Conservation (phyloP, 2,329 filamentous ascomycete species). For the Beauveria scarabaeidicola region DNA sequence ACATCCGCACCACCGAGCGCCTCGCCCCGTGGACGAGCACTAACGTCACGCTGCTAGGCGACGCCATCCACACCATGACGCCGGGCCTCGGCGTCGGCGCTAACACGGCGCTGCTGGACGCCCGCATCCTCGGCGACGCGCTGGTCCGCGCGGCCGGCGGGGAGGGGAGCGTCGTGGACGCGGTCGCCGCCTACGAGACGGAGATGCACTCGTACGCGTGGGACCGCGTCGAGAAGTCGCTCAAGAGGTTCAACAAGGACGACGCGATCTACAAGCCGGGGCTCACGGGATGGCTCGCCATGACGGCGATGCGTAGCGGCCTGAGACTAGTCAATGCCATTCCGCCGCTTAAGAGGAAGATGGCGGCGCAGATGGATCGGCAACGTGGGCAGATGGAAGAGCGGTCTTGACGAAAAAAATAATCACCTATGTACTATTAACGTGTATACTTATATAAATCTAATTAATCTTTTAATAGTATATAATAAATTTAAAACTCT, state of each 20-base stretch:
- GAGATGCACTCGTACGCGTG: constrained; percentile 13
- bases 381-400: too few species aligned
- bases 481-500: too few species aligned
- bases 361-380: constrained; percentile 12
- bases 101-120: constrained; percentile 16
- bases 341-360: constrained; percentile 8
- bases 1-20: constrained; percentile 12
- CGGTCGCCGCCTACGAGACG: constrained; percentile 10
- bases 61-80: constrained; percentile 19
- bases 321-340: constrained; percentile 11
- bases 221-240: constrained; percentile 13
- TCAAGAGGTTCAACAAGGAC: constrained; percentile 12
- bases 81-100: constrained; percentile 16
- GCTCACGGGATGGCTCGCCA: constrained; percentile 7
- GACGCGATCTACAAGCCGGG: constrained; percentile 12
- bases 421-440: too few species aligned
- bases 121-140: constrained; percentile 11
- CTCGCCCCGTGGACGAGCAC: constrained; percentile 11
- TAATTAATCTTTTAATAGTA: too few species aligned
- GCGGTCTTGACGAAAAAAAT: too few species aligned
- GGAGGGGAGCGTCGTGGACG: background rate
- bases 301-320: constrained; percentile 10
- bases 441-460: too few species aligned
- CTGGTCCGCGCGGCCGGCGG: background rate
- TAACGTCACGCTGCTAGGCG: constrained; percentile 16